Percentiles rank a stretch among this genome's conserved stretches.
These are phyloP conservation scores for Cupressus sempervirens DNA, from an alignment of 75 land plant genomes.

Conservation along the genomic window DNA sequence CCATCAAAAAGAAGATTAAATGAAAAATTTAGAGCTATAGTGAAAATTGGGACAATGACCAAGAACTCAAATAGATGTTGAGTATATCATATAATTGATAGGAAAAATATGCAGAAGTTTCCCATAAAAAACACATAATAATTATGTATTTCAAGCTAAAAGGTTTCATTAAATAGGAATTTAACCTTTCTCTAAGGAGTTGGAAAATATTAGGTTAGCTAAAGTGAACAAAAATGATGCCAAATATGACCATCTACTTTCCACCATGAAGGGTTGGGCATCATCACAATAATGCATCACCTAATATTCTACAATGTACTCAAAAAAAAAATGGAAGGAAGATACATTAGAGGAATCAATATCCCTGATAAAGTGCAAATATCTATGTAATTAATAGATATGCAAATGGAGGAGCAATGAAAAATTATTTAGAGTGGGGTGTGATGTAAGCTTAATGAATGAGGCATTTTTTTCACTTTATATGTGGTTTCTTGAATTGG, in stretches of 20 bases:
- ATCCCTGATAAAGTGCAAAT: neutral
- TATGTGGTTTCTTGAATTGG: slow-evolving; percentile 51
- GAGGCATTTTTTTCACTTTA: slow-evolving; percentile 59
- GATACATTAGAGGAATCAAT: neutral
- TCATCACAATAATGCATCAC: slow-evolving; percentile 66
- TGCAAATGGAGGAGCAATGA: too few species aligned
- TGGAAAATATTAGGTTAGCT: slow-evolving; percentile 67
- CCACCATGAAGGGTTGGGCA: slow-evolving; percentile 59
- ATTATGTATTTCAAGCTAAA: neutral
- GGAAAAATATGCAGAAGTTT: neutral
- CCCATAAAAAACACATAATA: neutral
- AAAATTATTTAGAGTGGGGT: slow-evolving; percentile 50
- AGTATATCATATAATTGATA: neutral
- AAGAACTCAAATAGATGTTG: neutral
- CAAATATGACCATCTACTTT: slow-evolving; percentile 68
- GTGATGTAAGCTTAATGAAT: slow-evolving; percentile 59
- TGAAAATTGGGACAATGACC: neutral
- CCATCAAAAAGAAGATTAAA: too few species aligned
- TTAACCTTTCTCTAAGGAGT: slow-evolving; percentile 74
- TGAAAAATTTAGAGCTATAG: too few species aligned
- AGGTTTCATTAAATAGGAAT: neutral
- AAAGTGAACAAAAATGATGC: slow-evolving; percentile 81
- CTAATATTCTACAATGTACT: slow-evolving; percentile 71
- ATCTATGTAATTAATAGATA: neutral
- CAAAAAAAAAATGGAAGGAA: neutral